Evolutionary conservation across 2,329 filamentous ascomycete genomes (phyloP).

Genomic region (Paracorniculantispora psalliotae): DNA sequence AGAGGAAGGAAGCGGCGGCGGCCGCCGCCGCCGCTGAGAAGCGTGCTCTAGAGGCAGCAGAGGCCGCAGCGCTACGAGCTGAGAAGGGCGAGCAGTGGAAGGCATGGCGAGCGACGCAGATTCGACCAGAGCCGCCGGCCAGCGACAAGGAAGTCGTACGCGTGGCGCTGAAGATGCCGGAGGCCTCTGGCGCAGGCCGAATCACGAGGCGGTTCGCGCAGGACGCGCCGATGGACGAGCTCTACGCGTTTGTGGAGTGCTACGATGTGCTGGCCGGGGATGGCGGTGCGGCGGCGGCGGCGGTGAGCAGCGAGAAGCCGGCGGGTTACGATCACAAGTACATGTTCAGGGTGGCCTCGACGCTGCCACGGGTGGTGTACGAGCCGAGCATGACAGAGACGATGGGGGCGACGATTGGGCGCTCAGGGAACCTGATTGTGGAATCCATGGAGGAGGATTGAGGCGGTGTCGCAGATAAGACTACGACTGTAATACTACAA

Average conservation of each 20-base stretch:
- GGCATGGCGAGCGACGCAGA: slow-evolving; percentile 66
- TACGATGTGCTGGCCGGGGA: slow-evolving; percentile 57
- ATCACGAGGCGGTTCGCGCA: slow-evolving; percentile 70
- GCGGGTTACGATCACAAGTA: slow-evolving; percentile 74
- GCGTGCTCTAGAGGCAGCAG: slow-evolving; percentile 54
- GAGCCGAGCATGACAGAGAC: slow-evolving; percentile 61
- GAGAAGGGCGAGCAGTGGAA: slow-evolving; percentile 63
- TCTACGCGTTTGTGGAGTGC: slow-evolving; percentile 96
- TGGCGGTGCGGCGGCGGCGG: slow-evolving; percentile 23
- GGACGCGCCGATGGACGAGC: slow-evolving; percentile 71
- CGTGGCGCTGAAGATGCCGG: slow-evolving; percentile 61
- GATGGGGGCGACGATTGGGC: slow-evolving; percentile 69
- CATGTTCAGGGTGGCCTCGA: slow-evolving; percentile 76
- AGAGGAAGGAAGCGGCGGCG: slow-evolving; percentile 69
- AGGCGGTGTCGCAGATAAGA: slow-evolving; percentile 22
- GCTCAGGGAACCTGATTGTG: slow-evolving; percentile 84
- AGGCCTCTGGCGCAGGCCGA: slow-evolving; percentile 58
- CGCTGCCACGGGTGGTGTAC: slow-evolving; percentile 79
- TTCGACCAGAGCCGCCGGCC: slow-evolving; percentile 63
- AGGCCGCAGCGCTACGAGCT: slow-evolving; percentile 50
- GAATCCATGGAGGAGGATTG: slow-evolving; percentile 51
- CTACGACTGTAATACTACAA: slow-evolving; percentile 13
- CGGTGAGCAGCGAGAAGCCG: slow-evolving; percentile 46
- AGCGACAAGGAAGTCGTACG: slow-evolving; percentile 65
- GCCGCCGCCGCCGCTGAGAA: slow-evolving; percentile 64